Percentiles rank a stretch among this genome's conserved stretches.
Conservation (phyloP, 2,329 filamentous ascomycete species). For the Claviceps monticola region DNA sequence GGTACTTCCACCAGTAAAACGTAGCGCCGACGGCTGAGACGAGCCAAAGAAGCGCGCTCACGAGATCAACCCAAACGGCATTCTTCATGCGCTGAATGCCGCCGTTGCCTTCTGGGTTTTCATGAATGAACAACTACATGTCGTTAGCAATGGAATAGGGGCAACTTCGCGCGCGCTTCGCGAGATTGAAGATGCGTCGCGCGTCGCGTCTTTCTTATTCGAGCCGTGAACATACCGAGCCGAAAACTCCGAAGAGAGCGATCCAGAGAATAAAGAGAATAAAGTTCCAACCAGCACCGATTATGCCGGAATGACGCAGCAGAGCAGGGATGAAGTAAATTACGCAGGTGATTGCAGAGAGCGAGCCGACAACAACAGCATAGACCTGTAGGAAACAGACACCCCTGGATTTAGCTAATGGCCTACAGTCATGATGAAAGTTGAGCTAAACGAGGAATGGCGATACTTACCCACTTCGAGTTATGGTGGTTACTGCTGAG, state of each 20-base stretch:
- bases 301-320: slow-evolving; percentile 29
- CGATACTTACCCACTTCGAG: slow-evolving; percentile 53
- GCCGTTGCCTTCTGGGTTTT: slow-evolving; percentile 47
- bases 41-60: slow-evolving; percentile 65
- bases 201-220: background rate
- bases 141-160: background rate
- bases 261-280: slow-evolving; percentile 69
- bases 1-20: slow-evolving; percentile 44
- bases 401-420: slow-evolving; percentile 1
- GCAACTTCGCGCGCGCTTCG: background rate
- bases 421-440: background rate
- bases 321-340: slow-evolving; percentile 53
- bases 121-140: slow-evolving; percentile 53
- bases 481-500: slow-evolving; percentile 43
- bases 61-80: slow-evolving; percentile 71
- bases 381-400: slow-evolving; percentile 38
- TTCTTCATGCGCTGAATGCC: slow-evolving; percentile 68
- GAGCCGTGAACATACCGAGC: slow-evolving; percentile 31
- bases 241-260: slow-evolving; percentile 72
- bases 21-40: slow-evolving; percentile 41
- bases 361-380: slow-evolving; percentile 53
- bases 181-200: background rate
- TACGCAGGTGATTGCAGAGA: slow-evolving; percentile 50
- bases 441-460: background rate
- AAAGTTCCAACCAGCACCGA: slow-evolving; percentile 54